Conservation (phyloP, 1,284 basidiomycete genomes). For the Trametes hirsuta region DNA sequence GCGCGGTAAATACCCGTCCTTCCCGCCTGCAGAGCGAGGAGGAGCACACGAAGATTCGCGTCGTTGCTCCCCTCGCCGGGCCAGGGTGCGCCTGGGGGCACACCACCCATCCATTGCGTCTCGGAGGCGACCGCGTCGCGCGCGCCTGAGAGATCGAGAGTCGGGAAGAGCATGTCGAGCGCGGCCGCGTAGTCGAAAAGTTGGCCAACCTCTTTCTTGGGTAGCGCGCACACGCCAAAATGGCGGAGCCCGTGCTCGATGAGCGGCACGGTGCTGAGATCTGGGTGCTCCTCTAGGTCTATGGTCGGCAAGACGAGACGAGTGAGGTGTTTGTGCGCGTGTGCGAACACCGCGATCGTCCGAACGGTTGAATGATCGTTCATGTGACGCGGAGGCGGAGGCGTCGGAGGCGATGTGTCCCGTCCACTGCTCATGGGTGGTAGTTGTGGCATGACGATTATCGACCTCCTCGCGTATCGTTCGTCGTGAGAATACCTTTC, state of each 20-base stretch:
- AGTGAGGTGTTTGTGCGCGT: not conserved
- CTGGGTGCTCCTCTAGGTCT: not conserved
- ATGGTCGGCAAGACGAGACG: conserved; percentile 1
- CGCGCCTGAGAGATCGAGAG: not conserved
- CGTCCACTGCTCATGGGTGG: not conserved
- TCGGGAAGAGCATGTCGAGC: conserved; percentile 36
- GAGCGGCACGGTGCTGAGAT: not conserved
- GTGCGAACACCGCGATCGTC: conserved; percentile 7
- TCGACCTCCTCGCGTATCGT: not conserved
- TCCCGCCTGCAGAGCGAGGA: not conserved
- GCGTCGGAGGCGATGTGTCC: too few species aligned
- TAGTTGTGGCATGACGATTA: not conserved
- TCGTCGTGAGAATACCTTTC: too few species aligned
- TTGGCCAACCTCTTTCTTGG: not conserved
- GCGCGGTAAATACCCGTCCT: conserved; percentile 7
- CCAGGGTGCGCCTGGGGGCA: not conserved
- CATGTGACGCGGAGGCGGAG: not conserved
- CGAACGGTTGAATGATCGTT: not conserved
- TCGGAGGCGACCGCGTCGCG: too few species aligned
- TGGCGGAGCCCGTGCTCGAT: not conserved
- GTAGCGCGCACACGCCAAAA: not conserved
- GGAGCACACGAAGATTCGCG: conserved; percentile 2
- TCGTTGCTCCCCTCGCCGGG: not conserved
- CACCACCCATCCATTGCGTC: too few species aligned
- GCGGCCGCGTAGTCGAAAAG: conserved; percentile 32